Percentiles rank a stretch among this genome's conserved stretches.
phyloP scores from a whole-genome alignment of 73 alveolate species.

The Paramecium octaurelia region DNA sequence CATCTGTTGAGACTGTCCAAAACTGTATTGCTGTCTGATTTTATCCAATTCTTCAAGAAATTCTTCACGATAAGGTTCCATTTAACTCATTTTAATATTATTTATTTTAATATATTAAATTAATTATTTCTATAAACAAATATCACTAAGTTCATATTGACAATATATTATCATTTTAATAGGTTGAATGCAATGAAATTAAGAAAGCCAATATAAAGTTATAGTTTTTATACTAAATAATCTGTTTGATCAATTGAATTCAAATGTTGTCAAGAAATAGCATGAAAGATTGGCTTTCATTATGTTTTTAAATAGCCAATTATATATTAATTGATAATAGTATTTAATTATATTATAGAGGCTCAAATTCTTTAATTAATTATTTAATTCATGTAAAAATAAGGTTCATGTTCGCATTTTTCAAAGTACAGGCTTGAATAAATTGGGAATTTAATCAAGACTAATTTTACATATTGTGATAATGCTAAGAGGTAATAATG shows the following conservation, averaged over 20 bases:
- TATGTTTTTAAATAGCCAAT: too few relatives aligned
- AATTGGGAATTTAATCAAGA: background rate
- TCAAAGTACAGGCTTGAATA: background rate
- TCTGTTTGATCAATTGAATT: background rate
- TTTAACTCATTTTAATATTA: background rate
- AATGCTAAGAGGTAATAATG: background rate
- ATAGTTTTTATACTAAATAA: background rate
- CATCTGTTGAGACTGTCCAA: background rate
- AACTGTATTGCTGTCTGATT: background rate
- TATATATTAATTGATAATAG: too few relatives aligned
- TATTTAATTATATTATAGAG: background rate
- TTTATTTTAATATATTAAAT: background rate
- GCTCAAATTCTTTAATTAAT: background rate
- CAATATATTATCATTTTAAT: too few relatives aligned
- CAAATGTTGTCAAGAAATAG: too few relatives aligned
- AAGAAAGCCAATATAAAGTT: too few relatives aligned
- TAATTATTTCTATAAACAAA: background rate
- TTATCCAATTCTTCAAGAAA: slow-evolving; percentile 37
- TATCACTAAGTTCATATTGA: background rate
- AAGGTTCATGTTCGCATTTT: background rate
- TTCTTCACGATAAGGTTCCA: slow-evolving; percentile 31
- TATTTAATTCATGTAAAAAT: background rate
- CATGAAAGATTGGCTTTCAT: too few relatives aligned
- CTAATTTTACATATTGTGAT: background rate
- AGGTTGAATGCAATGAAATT: too few relatives aligned